Evolutionary conservation across 2,329 filamentous ascomycete species (phyloP), one percentile per base, ranked within the genome.

Genomic region (Alternaria solani): DNA sequence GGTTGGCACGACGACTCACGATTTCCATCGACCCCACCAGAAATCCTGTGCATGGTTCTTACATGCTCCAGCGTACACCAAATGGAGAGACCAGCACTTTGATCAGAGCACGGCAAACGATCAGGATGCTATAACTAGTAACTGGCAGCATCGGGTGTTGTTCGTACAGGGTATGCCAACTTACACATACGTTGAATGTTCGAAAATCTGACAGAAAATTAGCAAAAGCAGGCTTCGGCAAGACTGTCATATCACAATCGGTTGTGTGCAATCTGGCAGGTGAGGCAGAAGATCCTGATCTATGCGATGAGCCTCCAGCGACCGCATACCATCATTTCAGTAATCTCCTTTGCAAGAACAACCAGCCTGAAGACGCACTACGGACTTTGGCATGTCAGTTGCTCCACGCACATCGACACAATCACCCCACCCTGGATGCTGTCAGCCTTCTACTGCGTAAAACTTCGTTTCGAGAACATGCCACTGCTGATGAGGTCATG

Each of bases 181-280:
- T 12, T 20, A 9, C 14, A 20, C 26, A 32, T 23, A 7, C 1
- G 18, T 28, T 34, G 14, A 11, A 8, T 42, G 18, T n/a, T 14
- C n/a, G 20, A 23, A 3, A 14, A 36, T 34, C 59, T 67, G 30
- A 69, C 26, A 52, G 28, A 44, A 7, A 14, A n/a, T 20, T 26
- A 76, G 74, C 71, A 44, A 67, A 69, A 57, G 51, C 64, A 23
- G 74, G 72, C 6, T 76, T 74, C 47, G 74, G 74, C 2, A 76
- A 76, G 49, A 75, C 70, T 14, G 57, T 68, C 43, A 62, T 76
- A 20, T 68, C 71, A 26, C 59, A 64, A 11, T 53, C 63, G 36
- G 68, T 75, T 11, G 64, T 73, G 23, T 64, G 69, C 16, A 66
- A 74, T 39, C 62, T 76, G 8, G 51, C 26, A 23, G 58, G 62